phyloP scores from a whole-genome alignment of 345 rosid genomes.

The Nephelium lappaceum region DNA sequence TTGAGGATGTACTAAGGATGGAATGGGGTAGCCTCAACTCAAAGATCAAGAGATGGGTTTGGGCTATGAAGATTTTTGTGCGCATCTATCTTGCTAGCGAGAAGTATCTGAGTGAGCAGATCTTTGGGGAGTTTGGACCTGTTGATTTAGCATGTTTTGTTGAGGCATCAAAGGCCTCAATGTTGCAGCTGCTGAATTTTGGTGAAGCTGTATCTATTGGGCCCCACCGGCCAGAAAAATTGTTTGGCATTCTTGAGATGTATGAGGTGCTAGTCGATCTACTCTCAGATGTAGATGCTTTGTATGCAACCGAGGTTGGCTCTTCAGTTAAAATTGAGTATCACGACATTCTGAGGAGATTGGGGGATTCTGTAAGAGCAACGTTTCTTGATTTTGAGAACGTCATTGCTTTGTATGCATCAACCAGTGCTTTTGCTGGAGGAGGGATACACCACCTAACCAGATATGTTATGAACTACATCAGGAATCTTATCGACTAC shows the following conservation, averaged over 20 bases:
- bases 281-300: constrained; percentile 58
- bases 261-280: constrained; percentile 73
- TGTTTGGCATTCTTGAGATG: constrained; percentile 79
- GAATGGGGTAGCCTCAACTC: constrained; percentile 74
- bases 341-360: constrained; percentile 60
- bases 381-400: constrained; percentile 74
- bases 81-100: constrained; percentile 76
- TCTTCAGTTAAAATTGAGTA: constrained; percentile 55
- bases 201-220: constrained; percentile 86
- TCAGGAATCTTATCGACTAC: constrained; percentile 66
- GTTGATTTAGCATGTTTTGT: constrained; percentile 54
- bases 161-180: constrained; percentile 72
- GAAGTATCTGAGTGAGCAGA: constrained; percentile 62
- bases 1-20: constrained; percentile 83
- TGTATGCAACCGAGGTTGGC: constrained; percentile 54
- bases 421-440: constrained; percentile 59
- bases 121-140: constrained; percentile 55
- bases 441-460: constrained; percentile 85
- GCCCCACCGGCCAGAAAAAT: constrained; percentile 72
- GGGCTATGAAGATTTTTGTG: constrained; percentile 64
- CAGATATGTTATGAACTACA: constrained; percentile 79
- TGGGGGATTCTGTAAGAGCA: constrained; percentile 61
- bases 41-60: constrained; percentile 87
- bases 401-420: constrained; percentile 62
- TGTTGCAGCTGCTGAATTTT: constrained; percentile 78